Evolutionary conservation across 1,284 basidiomycete genomes (phyloP), one percentile per base, ranked within the genome.

Genomic region (Fomitopsis pinicola): DNA sequence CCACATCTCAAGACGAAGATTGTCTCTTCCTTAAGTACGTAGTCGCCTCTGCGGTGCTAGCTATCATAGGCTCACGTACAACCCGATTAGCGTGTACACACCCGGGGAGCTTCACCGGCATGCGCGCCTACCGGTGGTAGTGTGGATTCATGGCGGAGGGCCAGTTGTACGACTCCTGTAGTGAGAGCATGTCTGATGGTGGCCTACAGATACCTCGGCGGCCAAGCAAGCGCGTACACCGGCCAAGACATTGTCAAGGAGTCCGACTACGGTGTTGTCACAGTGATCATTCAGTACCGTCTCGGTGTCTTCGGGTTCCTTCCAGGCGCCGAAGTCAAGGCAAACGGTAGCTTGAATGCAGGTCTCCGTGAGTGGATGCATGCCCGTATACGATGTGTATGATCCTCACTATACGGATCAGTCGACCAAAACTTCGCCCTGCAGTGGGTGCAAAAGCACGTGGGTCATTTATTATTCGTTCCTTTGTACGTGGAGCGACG

Each of bases 261-360:
- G 19, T 53, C 52, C 7, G 52, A 22, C 36, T 53, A 10, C 33
- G 52, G 52, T 3, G 52, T 53, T n/a, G 19, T 53, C 33, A 38
- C 52, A 1, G 52, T 53, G 14, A n/a, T 30, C 6, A 53, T 53
- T 15, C 52, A 53, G 33, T 53, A 53, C 33, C 26, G 52, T 12
- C 52, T 53, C 22, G 52, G 52, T 38, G 33, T 53, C 52, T 38
- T 53, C 52, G 52, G 52, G 14, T 53, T 53, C 52, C 52, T 53
- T 33, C 36, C 52, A 19, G 52, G 52, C 35, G 35, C 52, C 52
- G 36, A 53, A 30, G 52, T 53, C 7, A 36, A 53, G 52, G 52
- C 52, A n/a, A 53, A 53, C 35, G 52, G 52, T 8, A 14, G 30
- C 3, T 33, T 36, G 17, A 53, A 53, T 33, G 52, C 35, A 17